These are phyloP conservation scores for Termitomyces bulborhizus DNA, from an alignment of 768 basidiomycete species.

Conservation along the genomic window DNA sequence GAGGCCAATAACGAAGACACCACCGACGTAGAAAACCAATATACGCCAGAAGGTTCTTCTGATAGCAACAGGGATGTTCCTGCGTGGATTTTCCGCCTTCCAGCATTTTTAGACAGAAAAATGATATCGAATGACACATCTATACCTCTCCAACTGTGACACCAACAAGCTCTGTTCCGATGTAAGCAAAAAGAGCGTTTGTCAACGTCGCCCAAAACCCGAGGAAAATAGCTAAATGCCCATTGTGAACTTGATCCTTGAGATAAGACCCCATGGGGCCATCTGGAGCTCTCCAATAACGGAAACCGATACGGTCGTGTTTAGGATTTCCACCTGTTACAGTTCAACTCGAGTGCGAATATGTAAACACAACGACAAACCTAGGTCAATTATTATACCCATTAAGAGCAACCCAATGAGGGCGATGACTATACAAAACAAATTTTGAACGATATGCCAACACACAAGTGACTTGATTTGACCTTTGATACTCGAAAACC, in stretches of 20 bases:
- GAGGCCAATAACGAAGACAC: constrained; percentile 68
- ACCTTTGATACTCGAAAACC: constrained; percentile 68
- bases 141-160: constrained; percentile 48
- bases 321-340: constrained; percentile 39
- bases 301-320: constrained; percentile 43
- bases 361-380: constrained; percentile 23
- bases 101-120: background rate
- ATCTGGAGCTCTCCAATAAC: constrained; percentile 41
- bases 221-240: constrained; percentile 48
- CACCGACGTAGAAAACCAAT: constrained; percentile 57
- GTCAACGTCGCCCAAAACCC: constrained; percentile 70
- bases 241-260: constrained; percentile 38
- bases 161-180: constrained; percentile 75
- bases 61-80: constrained; percentile 70
- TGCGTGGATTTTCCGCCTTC: constrained; percentile 64
- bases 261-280: constrained; percentile 56
- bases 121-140: background rate
- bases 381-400: constrained; percentile 63
- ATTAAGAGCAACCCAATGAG: constrained; percentile 47
- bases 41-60: constrained; percentile 56
- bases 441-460: background rate
- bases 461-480: background rate
- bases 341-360: constrained; percentile 5
- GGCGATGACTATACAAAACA: constrained; percentile 25
- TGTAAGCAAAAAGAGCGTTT: constrained; percentile 68